Base-by-base conservation (phyloP, 257 asterid species). In the Nicotiana attenuata region DNA sequence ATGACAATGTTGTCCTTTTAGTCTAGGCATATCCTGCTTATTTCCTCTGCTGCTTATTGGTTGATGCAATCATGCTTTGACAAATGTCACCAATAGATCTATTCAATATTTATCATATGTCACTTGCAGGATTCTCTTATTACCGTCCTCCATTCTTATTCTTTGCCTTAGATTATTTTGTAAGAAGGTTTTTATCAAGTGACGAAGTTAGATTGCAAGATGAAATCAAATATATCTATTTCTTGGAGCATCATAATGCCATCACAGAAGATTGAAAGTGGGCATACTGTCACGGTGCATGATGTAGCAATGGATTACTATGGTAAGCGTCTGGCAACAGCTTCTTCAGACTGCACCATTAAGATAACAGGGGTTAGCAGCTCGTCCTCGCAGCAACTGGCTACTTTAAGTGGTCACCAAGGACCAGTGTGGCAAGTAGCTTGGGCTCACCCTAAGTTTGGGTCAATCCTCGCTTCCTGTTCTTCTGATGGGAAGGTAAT, bases 401-500 rank as follows among this genome's bases (percentile, higher is more conserved):
- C 97, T 28, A 92, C 97, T 83, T 59, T 92, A 64, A 86, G 85
- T 0, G 95, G 95, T 19, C 95, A 92, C 82, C 92, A 88, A 82
- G 97, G 97, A 76, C 93, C 97, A 0, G 97, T 93, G 14, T 93
- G 97, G 97, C 95, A 93, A 85, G 97, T 85, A 1, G 83, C 90
- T 6, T 93, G 97, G 97, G 97, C 95, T 53, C 97, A 92, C 61
- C 97, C 97, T 5, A 93, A 92, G 80, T 92, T 90, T 22, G 97
- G 97, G 7, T 93, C 97, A 14, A 87, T 90, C 83, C 92, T 93
- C 53, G 92, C 97, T 57, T 93, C 97, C 7, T 92, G 94, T 61
- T 93, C 97, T 10, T 92, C 91, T 65, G 97, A 93, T 81, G 94
- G 94, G 59, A 90, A 83, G 81, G 94, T 92, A 67, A 82, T 92